Percentiles rank a stretch among this genome's conserved stretches.
These are phyloP conservation scores for Pistacia atlantica DNA, from an alignment of 345 rosid species.

Conservation along the genomic window DNA sequence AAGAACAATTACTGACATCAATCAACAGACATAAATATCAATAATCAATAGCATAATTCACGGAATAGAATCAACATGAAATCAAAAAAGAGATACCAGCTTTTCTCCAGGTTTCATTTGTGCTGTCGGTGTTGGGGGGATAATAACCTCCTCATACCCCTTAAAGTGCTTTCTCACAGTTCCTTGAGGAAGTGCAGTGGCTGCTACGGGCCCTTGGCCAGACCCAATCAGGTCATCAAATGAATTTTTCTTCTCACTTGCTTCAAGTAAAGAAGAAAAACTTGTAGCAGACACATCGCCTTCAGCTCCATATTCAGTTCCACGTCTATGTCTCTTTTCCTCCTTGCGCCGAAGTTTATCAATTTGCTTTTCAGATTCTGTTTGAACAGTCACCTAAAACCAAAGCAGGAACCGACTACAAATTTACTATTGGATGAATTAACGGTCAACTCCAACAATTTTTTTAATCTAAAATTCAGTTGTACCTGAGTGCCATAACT, in stretches of 20 bases:
- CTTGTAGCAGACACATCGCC: conserved; percentile 60
- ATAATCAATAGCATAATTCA: conserved; percentile 2
- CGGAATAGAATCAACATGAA: neutral
- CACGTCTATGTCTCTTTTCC: conserved; percentile 82
- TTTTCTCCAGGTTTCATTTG: conserved; percentile 90
- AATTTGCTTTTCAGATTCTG: conserved; percentile 83
- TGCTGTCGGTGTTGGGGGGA: conserved; percentile 92
- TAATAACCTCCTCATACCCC: conserved; percentile 93
- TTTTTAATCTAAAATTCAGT: neutral
- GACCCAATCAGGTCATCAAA: conserved; percentile 73
- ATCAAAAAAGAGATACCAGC: conserved; percentile 62
- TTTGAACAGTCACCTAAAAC: conserved; percentile 89
- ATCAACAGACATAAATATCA: conserved; percentile 3
- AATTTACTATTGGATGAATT: neutral
- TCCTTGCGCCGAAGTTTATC: conserved; percentile 97
- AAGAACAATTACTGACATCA: neutral
- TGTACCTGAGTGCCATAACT: conserved; percentile 95
- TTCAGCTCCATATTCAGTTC: conserved; percentile 69
- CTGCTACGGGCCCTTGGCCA: conserved; percentile 58
- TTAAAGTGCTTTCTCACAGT: conserved; percentile 77
- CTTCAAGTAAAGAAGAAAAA: conserved; percentile 89
- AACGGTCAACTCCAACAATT: neutral
- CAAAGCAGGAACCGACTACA: conserved; percentile 13
- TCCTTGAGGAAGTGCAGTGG: conserved; percentile 92
- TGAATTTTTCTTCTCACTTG: conserved; percentile 74